A percentile compares a stretch with the other conserved stretches of the same genome.
These are phyloP conservation scores for Fraxinus sp. DNA, from an alignment of 305 asterid species.

Conservation along the genomic window DNA sequence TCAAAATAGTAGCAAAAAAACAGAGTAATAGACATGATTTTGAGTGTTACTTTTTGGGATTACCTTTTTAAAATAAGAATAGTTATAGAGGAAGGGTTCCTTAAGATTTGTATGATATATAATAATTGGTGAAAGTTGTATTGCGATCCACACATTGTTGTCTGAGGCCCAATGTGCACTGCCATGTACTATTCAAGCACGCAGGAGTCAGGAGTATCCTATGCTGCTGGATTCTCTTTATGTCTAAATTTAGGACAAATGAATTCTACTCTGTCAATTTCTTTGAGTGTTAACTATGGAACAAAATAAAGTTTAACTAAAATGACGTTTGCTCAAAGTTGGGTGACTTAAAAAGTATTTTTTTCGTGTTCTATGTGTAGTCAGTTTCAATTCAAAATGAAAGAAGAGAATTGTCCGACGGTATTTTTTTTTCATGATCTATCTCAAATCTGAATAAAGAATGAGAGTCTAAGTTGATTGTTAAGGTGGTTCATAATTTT, in stretches of 20 bases:
- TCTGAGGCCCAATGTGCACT: slow-evolving; percentile 37
- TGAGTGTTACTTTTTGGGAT: neutral
- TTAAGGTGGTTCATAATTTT: neutral
- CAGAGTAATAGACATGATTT: neutral
- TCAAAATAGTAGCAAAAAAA: neutral
- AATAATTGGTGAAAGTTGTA: slow-evolving; percentile 24
- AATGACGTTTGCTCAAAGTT: neutral
- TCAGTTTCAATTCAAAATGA: neutral
- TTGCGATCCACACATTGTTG: slow-evolving; percentile 40
- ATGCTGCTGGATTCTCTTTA: slow-evolving; percentile 22
- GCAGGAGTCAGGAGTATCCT: slow-evolving; percentile 40
- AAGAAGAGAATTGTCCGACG: neutral
- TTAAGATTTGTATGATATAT: slow-evolving; percentile 15
- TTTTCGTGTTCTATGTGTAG: neutral
- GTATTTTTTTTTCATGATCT: neutral
- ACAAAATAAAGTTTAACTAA: neutral
- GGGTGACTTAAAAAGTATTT: neutral
- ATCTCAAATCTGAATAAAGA: neutral
- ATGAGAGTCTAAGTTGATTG: neutral
- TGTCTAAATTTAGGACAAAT: neutral
- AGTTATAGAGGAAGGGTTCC: neutral
- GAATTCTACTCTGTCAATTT: neutral
- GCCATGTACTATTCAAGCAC: slow-evolving; percentile 32
- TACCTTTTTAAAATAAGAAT: neutral
- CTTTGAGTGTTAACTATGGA: neutral